A percentile compares a stretch with the other conserved stretches of the same genome.
Conservation (phyloP, 2,329 filamentous ascomycete species). For the Eutypa lata region DNA sequence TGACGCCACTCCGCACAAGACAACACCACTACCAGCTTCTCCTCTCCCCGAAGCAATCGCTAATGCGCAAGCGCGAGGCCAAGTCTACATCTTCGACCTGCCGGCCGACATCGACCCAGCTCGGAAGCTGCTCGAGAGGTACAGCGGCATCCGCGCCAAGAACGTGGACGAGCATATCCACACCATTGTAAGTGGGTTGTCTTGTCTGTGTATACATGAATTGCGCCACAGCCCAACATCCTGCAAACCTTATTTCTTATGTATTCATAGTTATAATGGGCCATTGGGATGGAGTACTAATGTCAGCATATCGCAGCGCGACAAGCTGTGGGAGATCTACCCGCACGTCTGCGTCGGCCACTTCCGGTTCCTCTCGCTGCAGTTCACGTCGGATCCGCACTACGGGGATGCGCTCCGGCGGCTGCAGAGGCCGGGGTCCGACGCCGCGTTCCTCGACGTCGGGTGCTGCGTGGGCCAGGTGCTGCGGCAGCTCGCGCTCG, state of each 20-base stretch:
- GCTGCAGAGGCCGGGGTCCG: constrained; percentile 35
- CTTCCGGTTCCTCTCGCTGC: constrained; percentile 47
- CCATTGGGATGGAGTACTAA: too few species aligned
- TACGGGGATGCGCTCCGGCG: constrained; percentile 42
- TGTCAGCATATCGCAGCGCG: constrained; percentile 33
- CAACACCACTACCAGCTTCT: background rate
- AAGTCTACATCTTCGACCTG: constrained; percentile 23
- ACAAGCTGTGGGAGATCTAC: constrained; percentile 43
- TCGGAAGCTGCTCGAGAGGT: constrained; percentile 20
- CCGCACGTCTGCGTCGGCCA: constrained; percentile 45
- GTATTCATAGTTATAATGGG: too few species aligned
- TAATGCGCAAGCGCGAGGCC: constrained; percentile 3
- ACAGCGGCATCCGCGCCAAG: constrained; percentile 23
- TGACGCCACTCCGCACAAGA: background rate
- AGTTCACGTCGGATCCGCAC: constrained; percentile 36
- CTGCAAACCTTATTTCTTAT: too few species aligned
- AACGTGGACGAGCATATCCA: constrained; percentile 26
- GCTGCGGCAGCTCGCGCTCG: constrained; percentile 45
- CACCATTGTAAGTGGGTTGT: constrained; percentile 20
- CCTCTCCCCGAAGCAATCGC: background rate
- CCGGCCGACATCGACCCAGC: constrained; percentile 25
- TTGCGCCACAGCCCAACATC: too few species aligned
- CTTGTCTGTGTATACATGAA: background rate
- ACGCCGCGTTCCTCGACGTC: constrained; percentile 43
- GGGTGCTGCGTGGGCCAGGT: constrained; percentile 51